phyloP scores from a whole-genome alignment of 2,329 filamentous ascomycete genomes.

The Nemania sp. region DNA sequence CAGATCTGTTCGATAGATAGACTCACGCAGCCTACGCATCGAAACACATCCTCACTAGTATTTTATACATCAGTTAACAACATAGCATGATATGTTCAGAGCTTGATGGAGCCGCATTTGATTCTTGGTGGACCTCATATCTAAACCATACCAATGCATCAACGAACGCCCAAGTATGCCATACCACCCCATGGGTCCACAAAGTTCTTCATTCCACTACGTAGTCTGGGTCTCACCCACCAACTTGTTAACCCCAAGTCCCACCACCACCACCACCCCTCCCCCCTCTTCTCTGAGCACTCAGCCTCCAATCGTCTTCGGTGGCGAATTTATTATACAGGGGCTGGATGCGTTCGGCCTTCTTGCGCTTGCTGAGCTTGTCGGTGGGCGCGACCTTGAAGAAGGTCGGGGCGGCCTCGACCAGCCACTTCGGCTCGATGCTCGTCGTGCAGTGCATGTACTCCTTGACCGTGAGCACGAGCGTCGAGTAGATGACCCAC shows the following conservation, averaged over 20 bases:
- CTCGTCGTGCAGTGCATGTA: conserved; percentile 95
- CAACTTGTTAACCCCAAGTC: conserved; percentile 75
- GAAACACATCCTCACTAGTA: too few species aligned
- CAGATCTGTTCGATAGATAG: too few species aligned
- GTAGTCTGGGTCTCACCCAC: too few species aligned
- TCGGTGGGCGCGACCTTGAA: conserved; percentile 96
- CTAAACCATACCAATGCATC: too few species aligned
- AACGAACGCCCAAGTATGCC: too few species aligned
- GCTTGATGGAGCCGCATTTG: too few species aligned
- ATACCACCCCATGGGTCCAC: too few species aligned
- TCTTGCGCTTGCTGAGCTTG: conserved; percentile 84
- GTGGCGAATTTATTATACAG: conserved; percentile 90
- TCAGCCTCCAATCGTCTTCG: conserved; percentile 94
- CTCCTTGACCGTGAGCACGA: conserved; percentile 93
- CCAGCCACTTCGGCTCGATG: conserved; percentile 93
- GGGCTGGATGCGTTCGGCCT: conserved; percentile 92
- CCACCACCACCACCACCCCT: conserved; percentile 83
- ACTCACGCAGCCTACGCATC: too few species aligned
- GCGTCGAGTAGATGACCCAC: conserved; percentile 90
- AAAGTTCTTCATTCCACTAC: too few species aligned
- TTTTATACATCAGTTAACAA: too few species aligned
- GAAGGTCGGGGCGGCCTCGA: conserved; percentile 96
- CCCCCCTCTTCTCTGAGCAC: conserved; percentile 82
- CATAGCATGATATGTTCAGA: too few species aligned
- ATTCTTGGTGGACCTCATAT: too few species aligned